These are phyloP conservation scores for Byssothecium circinans DNA, from an alignment of 2,329 filamentous ascomycete species.

Conservation along the genomic window DNA sequence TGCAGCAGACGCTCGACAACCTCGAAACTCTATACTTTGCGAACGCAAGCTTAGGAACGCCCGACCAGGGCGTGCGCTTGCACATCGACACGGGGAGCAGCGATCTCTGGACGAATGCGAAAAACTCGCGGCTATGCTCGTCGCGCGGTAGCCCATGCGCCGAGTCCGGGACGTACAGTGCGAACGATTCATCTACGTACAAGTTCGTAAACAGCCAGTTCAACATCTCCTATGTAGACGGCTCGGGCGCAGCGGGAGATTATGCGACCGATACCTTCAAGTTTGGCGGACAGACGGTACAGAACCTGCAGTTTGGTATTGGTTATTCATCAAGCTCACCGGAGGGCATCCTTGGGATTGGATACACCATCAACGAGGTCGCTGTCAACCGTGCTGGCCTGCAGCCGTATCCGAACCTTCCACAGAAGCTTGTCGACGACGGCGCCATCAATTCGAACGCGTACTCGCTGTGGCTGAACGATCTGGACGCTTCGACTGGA, in stretches of 20 bases:
- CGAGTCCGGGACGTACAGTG: constrained; percentile 66
- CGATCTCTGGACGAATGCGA: constrained; percentile 68
- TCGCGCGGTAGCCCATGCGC: constrained; percentile 56
- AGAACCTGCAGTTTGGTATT: constrained; percentile 70
- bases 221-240: constrained; percentile 87
- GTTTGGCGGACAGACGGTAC: constrained; percentile 58
- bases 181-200: constrained; percentile 76
- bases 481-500: constrained; percentile 64
- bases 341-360: constrained; percentile 82
- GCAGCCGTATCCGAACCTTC: constrained; percentile 60
- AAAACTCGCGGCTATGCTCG: constrained; percentile 62
- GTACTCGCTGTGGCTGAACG: constrained; percentile 69
- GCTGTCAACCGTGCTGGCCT: constrained; percentile 61
- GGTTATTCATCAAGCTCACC: constrained; percentile 63
- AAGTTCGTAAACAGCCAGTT: constrained; percentile 72
- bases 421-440: constrained; percentile 65
- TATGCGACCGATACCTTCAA: constrained; percentile 75
- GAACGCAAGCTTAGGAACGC: constrained; percentile 61
- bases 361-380: constrained; percentile 78
- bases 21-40: constrained; percentile 63
- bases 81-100: constrained; percentile 66
- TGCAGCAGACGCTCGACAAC: constrained; percentile 56
- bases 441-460: constrained; percentile 64
- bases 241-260: constrained; percentile 73
- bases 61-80: constrained; percentile 56